Base-by-base conservation (phyloP, 768 basidiomycete species). In the Amyloporia xantha region DNA sequence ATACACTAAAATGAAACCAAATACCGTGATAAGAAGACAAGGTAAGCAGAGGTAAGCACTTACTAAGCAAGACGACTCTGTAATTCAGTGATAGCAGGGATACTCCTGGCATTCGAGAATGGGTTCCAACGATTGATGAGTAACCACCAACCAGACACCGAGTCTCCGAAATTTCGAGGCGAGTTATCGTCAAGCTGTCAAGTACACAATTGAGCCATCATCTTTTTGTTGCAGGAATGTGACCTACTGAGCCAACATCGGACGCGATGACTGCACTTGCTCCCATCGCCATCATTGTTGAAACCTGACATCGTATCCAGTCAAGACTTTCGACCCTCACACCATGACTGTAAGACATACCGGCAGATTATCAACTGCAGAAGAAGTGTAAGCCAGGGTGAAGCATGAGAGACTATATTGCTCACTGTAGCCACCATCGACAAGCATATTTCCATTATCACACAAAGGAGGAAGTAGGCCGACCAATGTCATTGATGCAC, bases 401-500 rank as follows among this genome's bases (percentile, higher is more conserved):
- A 19, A 35, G 21, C 21, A n/a, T 17, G 42, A 33, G 25, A 15
- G 19, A 25, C 25, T 44, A 21, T 43, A 26, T 17, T 36, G 53
- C 84, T 65, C 62, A 92, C 89, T 74, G 61, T 92, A 92, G 38
- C 88, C 89, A 28, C 88, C 90, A 57, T 94, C 92, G 5, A 94
- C 92, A 13, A 95, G 72, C 74, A 95, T 82, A 58, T 84, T 85
- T 2, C 96, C 96, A 55, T 94, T 86, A 59, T 98, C 93, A 54
- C 91, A 95, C 7, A 99, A 68, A 0, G 96, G 96, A 3, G 96
- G 96, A 4, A 99, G 71, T 41, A 99, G 73, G 56, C 96, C 96
- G 41, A 94, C 94, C 55, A 99, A 68, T 1, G 94, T 91, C 96
- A 99, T 99, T 1, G 94, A 97, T 15, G 93, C 96, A 47, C 93